Evolutionary conservation across 2,329 filamentous ascomycete genomes (phyloP).

Genomic region (Aspergillus felis): DNA sequence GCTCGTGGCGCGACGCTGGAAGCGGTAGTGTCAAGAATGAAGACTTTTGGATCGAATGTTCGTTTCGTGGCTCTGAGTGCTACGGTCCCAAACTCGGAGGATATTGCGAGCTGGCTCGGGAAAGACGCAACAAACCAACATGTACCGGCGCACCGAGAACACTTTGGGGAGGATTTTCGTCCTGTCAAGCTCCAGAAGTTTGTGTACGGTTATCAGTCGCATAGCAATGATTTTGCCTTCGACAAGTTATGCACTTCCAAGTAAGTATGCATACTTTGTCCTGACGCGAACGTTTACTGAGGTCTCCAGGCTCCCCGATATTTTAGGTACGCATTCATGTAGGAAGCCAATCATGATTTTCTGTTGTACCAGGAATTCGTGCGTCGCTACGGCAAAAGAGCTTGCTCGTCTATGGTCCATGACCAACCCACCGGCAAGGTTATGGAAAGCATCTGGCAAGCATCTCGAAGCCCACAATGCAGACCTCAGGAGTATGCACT

Average conservation of each 20-base stretch:
- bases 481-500: constrained; percentile 54
- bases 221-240: constrained; percentile 70
- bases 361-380: constrained; percentile 71
- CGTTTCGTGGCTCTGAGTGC: constrained; percentile 79
- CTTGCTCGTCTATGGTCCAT: constrained; percentile 64
- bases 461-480: constrained; percentile 52
- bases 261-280: constrained; percentile 28
- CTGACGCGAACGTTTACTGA: not conserved
- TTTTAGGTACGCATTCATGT: constrained; percentile 64
- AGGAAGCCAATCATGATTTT: constrained; percentile 79
- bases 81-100: constrained; percentile 76
- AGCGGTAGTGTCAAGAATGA: constrained; percentile 83
- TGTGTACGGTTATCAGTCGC: constrained; percentile 66
- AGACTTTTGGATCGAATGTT: constrained; percentile 69
- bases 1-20: constrained; percentile 74
- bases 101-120: constrained; percentile 77
- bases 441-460: constrained; percentile 60
- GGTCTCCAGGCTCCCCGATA: constrained; percentile 54
- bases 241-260: constrained; percentile 65
- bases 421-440: constrained; percentile 48
- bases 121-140: constrained; percentile 57
- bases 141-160: constrained; percentile 62
- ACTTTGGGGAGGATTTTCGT: constrained; percentile 74
- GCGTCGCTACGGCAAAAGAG: constrained; percentile 62
- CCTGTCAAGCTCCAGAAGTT: constrained; percentile 73